Evolutionary conservation across 1,284 basidiomycete genomes (phyloP), one percentile per base, ranked within the genome.

Genomic region (Bondarzewia mesenterica): DNA sequence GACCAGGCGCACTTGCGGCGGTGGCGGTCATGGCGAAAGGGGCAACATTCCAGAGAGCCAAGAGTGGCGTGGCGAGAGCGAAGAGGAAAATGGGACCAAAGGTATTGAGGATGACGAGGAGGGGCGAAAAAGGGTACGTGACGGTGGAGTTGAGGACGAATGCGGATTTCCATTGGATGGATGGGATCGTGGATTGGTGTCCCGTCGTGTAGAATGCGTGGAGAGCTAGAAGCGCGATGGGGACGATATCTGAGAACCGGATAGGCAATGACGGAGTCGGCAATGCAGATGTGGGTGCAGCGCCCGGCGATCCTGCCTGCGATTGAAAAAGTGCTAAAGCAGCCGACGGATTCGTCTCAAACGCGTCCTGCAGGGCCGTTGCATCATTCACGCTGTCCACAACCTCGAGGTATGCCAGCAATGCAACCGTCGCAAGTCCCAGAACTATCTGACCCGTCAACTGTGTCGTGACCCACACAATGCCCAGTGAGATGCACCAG

Each of bases 121-220:
- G 40, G 0, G 86, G 85, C 0, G 93, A 87, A 58, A 81, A 79
- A 0, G 86, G 84, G 63, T 92, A 93, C 8, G 68, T 72, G 40
- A 93, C 73, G 0, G 70, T 79, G 0, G 80, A 65, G 8, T 79
- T 76, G 65, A 93, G 59, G 58, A 93, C 56, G 65, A 98, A 99
- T 0, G 90, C 94, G 0, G 85, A 68, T 63, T 97, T 95, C 96
- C 96, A 99, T 60, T 99, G 94, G 48, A 99, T 84, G 7, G 89
- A 85, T 1, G 91, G 77, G 38, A 99, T 75, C 0, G 87, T 87
- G 0, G 93, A 78, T 66, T 98, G 93, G 61, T 99, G 95, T 1
- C 95, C 95, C 0, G 94, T 96, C 0, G 78, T 71, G 63, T 89
- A 92, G 75, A 95, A 98, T 7, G 78, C 66, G 48, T 89, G 73